Conservation (phyloP, 2,329 filamentous ascomycete species). For the Calonectria multiphialidica region DNA sequence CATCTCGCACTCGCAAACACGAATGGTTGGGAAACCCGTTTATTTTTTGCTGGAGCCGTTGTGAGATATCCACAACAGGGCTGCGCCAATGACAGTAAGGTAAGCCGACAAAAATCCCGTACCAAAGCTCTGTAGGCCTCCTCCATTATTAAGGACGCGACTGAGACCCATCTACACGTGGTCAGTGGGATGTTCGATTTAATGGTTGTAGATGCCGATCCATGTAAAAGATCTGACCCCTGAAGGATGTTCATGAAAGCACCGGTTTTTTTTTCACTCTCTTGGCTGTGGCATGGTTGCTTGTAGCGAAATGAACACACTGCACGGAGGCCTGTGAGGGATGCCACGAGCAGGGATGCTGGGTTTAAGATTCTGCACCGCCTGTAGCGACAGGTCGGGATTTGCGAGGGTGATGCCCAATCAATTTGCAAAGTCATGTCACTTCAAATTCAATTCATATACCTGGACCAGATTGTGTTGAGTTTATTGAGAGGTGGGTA, state of each 20-base stretch:
- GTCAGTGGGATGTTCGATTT: too few species aligned
- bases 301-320: neutral
- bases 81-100: neutral
- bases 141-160: too few species aligned
- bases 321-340: neutral
- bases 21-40: neutral
- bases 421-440: neutral
- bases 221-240: neutral
- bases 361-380: neutral
- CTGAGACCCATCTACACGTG: too few species aligned
- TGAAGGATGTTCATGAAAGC: neutral
- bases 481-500: neutral
- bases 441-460: neutral
- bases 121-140: too few species aligned
- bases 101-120: too few species aligned
- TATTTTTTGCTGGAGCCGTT: neutral
- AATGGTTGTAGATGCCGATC: neutral
- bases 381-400: neutral
- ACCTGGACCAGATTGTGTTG: neutral
- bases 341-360: neutral
- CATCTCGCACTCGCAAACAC: neutral
- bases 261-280: too few species aligned
- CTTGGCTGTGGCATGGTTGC: neutral
- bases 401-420: neutral
- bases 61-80: neutral